These are phyloP conservation scores for Quercus lobata DNA, from an alignment of 331 rosid species.

Conservation along the genomic window DNA sequence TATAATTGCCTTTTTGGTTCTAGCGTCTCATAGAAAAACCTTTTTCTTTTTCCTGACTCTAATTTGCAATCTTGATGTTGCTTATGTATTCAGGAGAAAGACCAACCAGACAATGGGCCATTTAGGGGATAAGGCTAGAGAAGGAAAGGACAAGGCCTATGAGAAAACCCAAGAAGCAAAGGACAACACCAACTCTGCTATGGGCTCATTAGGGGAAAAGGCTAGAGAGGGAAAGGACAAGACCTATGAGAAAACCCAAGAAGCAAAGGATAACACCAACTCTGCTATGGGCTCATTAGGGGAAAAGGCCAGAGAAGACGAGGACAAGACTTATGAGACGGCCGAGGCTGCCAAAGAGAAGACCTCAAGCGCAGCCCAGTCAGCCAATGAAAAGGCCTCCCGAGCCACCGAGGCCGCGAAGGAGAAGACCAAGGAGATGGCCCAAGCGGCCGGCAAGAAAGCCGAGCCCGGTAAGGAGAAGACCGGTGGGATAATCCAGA, in stretches of 20 bases:
- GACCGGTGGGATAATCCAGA: constrained; percentile 30
- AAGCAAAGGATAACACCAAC: constrained; percentile 14
- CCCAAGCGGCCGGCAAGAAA: not conserved
- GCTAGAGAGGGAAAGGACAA: constrained; percentile 31
- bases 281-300: too few species aligned
- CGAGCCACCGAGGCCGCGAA: constrained; percentile 1
- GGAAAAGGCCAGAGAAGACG: constrained; percentile 18
- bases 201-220: too few species aligned
- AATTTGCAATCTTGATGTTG: not conserved
- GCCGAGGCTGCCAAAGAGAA: constrained; percentile 11
- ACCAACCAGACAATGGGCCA: constrained; percentile 31
- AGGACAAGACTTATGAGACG: constrained; percentile 27
- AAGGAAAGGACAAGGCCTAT: constrained; percentile 21
- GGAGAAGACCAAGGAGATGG: constrained; percentile 13
- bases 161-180: constrained; percentile 28
- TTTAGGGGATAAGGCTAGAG: constrained; percentile 21
- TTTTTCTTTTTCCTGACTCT: not conserved
- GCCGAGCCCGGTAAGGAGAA: constrained; percentile 25
- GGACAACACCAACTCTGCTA: not conserved
- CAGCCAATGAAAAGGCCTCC: constrained; percentile 8
- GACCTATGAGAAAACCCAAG: constrained; percentile 16
- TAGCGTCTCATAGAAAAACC: too few species aligned
- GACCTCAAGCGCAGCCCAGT: too few species aligned
- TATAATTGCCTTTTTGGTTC: too few species aligned
- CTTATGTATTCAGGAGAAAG: constrained; percentile 40